Percentiles rank a stretch among this genome's conserved stretches.
Conservation (phyloP, 345 rosid genomes). For the Salix koriyanagi region DNA sequence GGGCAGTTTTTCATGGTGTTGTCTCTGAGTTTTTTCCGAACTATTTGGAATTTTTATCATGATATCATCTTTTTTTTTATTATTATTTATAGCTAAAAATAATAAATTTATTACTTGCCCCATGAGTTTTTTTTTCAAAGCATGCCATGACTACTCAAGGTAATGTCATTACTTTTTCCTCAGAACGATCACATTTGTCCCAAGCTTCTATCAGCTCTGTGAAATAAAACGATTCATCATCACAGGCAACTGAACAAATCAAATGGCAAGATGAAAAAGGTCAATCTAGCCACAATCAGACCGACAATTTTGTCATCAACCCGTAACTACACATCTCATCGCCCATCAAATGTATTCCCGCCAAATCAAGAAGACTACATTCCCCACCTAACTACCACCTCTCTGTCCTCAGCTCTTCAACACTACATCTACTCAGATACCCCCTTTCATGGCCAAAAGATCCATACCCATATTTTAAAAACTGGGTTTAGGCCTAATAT, state of each 20-base stretch:
- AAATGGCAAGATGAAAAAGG: constrained; percentile 27
- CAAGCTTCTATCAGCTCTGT: no score
- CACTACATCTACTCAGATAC: constrained; percentile 56
- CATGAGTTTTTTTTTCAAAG: no score
- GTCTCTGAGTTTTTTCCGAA: no score
- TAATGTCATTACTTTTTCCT: no score
- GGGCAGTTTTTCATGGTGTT: no score
- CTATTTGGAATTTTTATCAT: no score
- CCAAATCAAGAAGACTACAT: background rate
- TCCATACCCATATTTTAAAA: constrained; percentile 61
- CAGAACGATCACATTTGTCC: no score
- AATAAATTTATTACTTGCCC: no score
- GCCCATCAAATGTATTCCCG: background rate
- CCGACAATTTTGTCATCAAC: constrained; percentile 10
- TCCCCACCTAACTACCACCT: background rate
- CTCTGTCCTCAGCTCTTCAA: constrained; percentile 53
- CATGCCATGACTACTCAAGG: no score
- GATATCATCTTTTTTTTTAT: no score
- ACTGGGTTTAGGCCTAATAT: constrained; percentile 53
- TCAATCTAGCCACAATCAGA: constrained; percentile 14
- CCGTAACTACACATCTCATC: background rate
- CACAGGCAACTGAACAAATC: background rate
- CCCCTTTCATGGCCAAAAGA: constrained; percentile 57
- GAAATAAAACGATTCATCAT: no score
- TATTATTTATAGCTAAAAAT: no score